Evolutionary conservation across 108 stramenopile genomes (phyloP), one percentile per base, ranked within the genome.

Genomic region (Skeletonema grethae): DNA sequence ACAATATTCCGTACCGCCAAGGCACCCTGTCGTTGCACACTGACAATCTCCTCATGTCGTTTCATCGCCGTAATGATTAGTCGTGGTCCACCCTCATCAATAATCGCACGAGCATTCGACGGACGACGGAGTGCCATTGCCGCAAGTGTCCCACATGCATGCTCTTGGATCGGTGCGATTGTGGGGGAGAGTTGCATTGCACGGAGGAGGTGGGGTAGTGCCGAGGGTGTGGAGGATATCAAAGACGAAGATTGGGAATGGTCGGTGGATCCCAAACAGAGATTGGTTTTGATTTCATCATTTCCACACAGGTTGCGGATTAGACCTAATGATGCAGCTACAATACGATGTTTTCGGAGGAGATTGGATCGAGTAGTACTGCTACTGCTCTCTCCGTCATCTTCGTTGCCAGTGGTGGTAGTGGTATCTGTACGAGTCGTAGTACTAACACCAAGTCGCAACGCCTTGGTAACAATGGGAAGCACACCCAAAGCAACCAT

Each of bases 91-190:
- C 64, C 78, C 25, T 57, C 62, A 22, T 86, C 48, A 16, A 92
- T 73, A 39, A 95, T 90, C 39, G 66, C 50, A 35, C 59, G 62
- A 2, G 88, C 91, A 84, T 95, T 95, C 13, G 82, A 61, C 4
- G 96, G 96, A 36, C 86, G 74, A 18, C 96, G 87, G 29, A 97
- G 67, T 6, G 94, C 86, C 94, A 95, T 95, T 69, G 91, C 90
- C 2, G 87, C 94, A 13, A 97, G 45, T 30, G 90, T 90, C 12
- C 88, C 96, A 80, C 90, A 90, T 4, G 75, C 91, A 76, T 97
- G 92, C 79, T 97, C 94, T 70, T 90, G 87, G 7, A 97, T 30
- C 18, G 25, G 34, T 13, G 84, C 58, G 2, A 36, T 61, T 24
- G 62, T 63, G 15, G 41, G 61, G 62, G 82, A 84, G 2, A 60